Conservation (phyloP, 345 rosid genomes). For the Gynandropsis gynandra region DNA sequence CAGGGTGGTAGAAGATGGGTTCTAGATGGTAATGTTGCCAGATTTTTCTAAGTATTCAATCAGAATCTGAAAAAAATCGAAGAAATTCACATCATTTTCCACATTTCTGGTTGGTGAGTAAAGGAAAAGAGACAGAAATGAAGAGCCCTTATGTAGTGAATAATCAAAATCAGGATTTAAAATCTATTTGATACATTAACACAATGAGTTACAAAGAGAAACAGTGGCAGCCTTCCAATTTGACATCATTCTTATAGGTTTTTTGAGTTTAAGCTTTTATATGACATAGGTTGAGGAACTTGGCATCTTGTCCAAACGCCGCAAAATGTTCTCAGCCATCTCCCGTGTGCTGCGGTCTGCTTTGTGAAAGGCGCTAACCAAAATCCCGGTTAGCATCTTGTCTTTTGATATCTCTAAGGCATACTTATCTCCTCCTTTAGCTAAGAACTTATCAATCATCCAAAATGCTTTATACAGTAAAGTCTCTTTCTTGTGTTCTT, state of each 20-base stretch:
- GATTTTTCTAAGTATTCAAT: not conserved
- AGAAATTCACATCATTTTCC: not conserved
- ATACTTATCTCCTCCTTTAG: conserved; percentile 41
- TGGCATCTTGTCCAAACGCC: conserved; percentile 74
- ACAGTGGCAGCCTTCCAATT: too few relatives aligned
- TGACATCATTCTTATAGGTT: too few relatives aligned
- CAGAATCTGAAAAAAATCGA: not conserved
- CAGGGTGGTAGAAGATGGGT: too few relatives aligned
- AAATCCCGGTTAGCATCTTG: conserved; percentile 37
- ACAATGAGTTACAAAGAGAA: too few relatives aligned
- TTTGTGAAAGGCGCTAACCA: conserved; percentile 53
- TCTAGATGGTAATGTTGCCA: too few relatives aligned
- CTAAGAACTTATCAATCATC: conserved; percentile 74
- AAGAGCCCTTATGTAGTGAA: conserved; percentile 29
- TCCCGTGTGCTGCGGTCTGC: conserved; percentile 48
- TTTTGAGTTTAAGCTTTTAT: conserved; percentile 24
- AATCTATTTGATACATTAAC: too few relatives aligned
- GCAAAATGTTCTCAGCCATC: conserved; percentile 60
- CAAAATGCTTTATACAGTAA: conserved; percentile 68
- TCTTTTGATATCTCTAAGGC: conserved; percentile 50
- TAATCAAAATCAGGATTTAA: conserved; percentile 45
- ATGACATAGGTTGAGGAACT: conserved; percentile 33
- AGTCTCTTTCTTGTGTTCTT: conserved; percentile 46
- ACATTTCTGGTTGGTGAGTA: too few relatives aligned
- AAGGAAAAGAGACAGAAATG: not conserved